These are phyloP conservation scores for Didymella keratinophila DNA, from an alignment of 2,329 filamentous ascomycete species.

Conservation along the genomic window DNA sequence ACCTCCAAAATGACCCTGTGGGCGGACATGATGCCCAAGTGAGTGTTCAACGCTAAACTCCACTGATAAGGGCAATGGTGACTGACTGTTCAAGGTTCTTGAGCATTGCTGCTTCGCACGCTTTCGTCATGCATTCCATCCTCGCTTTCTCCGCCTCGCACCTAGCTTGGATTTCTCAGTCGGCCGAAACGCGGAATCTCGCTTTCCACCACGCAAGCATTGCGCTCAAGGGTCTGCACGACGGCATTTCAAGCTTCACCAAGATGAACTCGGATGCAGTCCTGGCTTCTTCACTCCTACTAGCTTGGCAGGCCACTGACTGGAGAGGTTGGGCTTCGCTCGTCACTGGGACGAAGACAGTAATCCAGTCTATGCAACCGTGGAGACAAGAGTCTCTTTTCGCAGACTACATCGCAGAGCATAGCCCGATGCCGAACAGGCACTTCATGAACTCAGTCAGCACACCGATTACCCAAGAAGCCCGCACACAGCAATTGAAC, in stretches of 20 bases:
- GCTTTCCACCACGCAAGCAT: constrained; percentile 87
- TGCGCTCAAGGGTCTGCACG: constrained; percentile 86
- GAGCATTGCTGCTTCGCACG: constrained; percentile 78
- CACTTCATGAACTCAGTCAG: constrained; percentile 69
- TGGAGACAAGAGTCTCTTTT: constrained; percentile 93
- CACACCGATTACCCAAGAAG: constrained; percentile 66
- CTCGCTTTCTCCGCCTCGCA: constrained; percentile 95
- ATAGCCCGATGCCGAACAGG: constrained; percentile 56
- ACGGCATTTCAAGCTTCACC: constrained; percentile 85
- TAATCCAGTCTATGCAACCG: constrained; percentile 88
- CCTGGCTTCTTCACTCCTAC: constrained; percentile 85
- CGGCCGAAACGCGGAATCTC: constrained; percentile 83
- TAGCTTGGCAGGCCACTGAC: constrained; percentile 96
- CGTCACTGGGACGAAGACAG: constrained; percentile 67
- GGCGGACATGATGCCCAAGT: constrained; percentile 93
- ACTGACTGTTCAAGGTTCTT: constrained; percentile 69
- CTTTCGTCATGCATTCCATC: constrained; percentile 93
- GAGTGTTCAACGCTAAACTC: constrained; percentile 52
- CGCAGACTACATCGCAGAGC: constrained; percentile 80
- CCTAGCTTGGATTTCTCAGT: constrained; percentile 87
- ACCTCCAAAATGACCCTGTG: constrained; percentile 88
- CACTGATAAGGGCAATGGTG: constrained; percentile 2
- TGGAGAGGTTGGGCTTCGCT: constrained; percentile 94
- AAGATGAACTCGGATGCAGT: constrained; percentile 88
- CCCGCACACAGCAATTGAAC: constrained; percentile 63